Evolutionary conservation across 306 rosid genomes (phyloP).

Genomic region (Cucurbita maxima): DNA sequence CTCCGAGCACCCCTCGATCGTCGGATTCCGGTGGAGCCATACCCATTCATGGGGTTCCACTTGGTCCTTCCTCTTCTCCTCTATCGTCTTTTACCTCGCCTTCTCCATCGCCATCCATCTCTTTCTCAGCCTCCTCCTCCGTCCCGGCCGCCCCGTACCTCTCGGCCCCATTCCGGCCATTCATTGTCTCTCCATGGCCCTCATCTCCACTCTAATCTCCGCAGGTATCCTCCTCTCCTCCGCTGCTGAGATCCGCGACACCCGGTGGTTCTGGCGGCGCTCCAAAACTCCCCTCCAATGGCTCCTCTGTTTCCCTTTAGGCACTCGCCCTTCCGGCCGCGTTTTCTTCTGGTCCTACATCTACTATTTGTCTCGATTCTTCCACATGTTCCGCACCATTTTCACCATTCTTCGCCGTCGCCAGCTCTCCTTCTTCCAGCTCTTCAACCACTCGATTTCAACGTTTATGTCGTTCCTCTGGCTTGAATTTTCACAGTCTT

Average conservation of each 20-base stretch:
- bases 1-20: conserved; percentile 80
- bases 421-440: conserved; percentile 31
- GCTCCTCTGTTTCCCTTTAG: conserved; percentile 88
- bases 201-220: conserved; percentile 53
- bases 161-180: conserved; percentile 86
- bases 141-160: conserved; percentile 28
- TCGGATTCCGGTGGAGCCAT: conserved; percentile 69
- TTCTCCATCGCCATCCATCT: conserved; percentile 36
- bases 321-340: conserved; percentile 80
- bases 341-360: conserved; percentile 95
- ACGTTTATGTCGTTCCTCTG: conserved; percentile 50
- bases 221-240: conserved; percentile 63
- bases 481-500: conserved; percentile 80
- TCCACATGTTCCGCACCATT: conserved; percentile 58
- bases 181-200: conserved; percentile 46
- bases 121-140: conserved; percentile 17
- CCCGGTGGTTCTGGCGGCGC: conserved; percentile 88
- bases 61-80: conserved; percentile 69
- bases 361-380: conserved; percentile 53
- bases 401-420: conserved; percentile 45
- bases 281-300: conserved; percentile 72
- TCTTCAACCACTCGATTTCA: conserved; percentile 57
- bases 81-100: conserved; percentile 35
- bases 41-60: conserved; percentile 69
- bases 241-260: conserved; percentile 68